Percentiles rank a stretch among this genome's conserved stretches.
Evolutionary conservation across 192 early-diverging fungal genomes (phyloP).

Genomic region (Allomyces arbusculus): DNA sequence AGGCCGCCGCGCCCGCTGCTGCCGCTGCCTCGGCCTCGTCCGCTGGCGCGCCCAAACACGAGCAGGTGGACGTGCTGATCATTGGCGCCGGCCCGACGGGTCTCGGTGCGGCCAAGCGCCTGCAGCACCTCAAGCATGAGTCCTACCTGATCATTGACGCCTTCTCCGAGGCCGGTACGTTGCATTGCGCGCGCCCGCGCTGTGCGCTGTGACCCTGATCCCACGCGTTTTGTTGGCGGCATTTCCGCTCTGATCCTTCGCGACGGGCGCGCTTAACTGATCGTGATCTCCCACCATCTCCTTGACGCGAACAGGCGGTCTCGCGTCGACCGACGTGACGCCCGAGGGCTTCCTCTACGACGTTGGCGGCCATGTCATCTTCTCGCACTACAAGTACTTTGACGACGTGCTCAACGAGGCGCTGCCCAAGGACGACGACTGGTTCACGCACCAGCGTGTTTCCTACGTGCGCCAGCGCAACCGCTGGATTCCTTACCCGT

Average conservation of each 20-base stretch:
- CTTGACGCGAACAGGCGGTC: slow-evolving; percentile 4
- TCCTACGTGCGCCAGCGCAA: slow-evolving; percentile 12
- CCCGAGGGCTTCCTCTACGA: slow-evolving; percentile 15
- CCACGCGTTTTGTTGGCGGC: too few relatives aligned
- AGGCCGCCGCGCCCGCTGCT: slow-evolving; percentile 8
- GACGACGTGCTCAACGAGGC: slow-evolving; percentile 11
- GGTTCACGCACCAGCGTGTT: slow-evolving; percentile 13
- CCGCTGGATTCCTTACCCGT: slow-evolving; percentile 15
- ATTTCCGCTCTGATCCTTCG: too few relatives aligned
- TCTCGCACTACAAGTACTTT: slow-evolving; percentile 17
- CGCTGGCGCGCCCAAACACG: background rate
- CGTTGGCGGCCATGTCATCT: slow-evolving; percentile 17
- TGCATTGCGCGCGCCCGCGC: too few relatives aligned
- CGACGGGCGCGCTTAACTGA: too few relatives aligned
- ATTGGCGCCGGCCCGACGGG: slow-evolving; percentile 16
- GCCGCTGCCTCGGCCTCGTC: too few relatives aligned
- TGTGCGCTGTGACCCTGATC: too few relatives aligned
- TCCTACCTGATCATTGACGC: slow-evolving; percentile 12
- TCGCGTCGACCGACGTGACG: slow-evolving; percentile 15
- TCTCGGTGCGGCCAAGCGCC: slow-evolving; percentile 13
- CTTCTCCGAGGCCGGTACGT: slow-evolving; percentile 4
- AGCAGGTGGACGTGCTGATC: slow-evolving; percentile 12
- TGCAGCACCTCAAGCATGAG: slow-evolving; percentile 7
- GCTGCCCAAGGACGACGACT: slow-evolving; percentile 11
- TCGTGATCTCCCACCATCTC: too few relatives aligned